Evolutionary conservation across 2,329 filamentous ascomycete species (phyloP), one percentile per base, ranked within the genome.

Genomic region (Ophiostoma himal-ulmi): DNA sequence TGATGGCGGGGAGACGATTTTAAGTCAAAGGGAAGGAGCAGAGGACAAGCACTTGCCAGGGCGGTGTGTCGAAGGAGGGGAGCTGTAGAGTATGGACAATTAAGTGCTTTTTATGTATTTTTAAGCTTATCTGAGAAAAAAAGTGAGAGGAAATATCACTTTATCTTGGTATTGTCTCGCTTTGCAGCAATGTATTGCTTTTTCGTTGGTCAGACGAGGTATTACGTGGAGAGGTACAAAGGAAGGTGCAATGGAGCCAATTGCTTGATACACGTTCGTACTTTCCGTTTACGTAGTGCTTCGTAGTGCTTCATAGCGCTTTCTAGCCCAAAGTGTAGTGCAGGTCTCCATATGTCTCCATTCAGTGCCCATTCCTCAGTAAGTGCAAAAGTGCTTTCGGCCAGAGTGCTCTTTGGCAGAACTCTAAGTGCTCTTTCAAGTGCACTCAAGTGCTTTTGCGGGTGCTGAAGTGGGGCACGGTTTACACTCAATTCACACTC

Each of bases 61-160:
- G 71, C 73, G 71, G 72, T 74, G 73, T 71, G 69, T 37, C 48
- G 68, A 69, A 71, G 71, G 71, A 44, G 62, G 69, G 60, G 39
- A 66, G 60, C 36, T 22, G 57, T 34, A 67, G 52, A 66, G 57
- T 62, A 13, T 26, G 7, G 26, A n/a, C 8, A 17, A 13, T 34
- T 41, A 65, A 65, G 62, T 48, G 20, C 26, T 64, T 14, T 17
- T 20, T 17, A 36, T n/a, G 10, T 30, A 14, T 30, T 64, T 64
- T 17, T 10, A 20, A n/a, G 14, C 6, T 62, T 62, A 30, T 34
- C 8, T 60, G 2, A 60, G 3, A 26, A 60, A 30, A 17, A 62
- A 6, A 30, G 30, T 17, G 14, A 62, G 6, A 7, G 17, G 1
- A 4, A 34, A 6, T 54, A 14, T 14, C 14, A 30, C 57, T 62